These are phyloP conservation scores for Porphyra umbilicalis DNA, from an alignment of 31 red algal genomes.

Conservation along the genomic window DNA sequence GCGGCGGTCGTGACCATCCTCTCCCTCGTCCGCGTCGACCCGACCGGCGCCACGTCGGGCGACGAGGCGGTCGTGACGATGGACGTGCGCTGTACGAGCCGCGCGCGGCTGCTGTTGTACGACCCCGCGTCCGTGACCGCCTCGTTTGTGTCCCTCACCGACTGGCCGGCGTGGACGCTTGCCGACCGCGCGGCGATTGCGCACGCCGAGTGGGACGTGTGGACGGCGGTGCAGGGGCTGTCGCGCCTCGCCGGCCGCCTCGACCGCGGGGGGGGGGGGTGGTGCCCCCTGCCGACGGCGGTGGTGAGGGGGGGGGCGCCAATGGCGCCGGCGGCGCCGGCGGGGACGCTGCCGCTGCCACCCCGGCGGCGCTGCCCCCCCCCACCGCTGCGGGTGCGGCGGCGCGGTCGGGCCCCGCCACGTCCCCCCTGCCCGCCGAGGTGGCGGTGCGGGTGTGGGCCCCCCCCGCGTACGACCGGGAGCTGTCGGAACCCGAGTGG, in stretches of 20 bases:
- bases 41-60: not conserved
- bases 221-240: slow-evolving; percentile 24
- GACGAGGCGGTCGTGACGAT: not conserved
- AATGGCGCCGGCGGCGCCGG: not conserved
- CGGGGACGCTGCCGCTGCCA: not conserved
- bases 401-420: not conserved
- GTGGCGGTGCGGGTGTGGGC: slow-evolving; percentile 58
- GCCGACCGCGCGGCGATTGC: slow-evolving; percentile 30
- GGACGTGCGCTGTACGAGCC: not conserved
- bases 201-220: slow-evolving; percentile 37
- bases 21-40: not conserved
- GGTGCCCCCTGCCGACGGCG: not conserved
- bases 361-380: not conserved
- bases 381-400: not conserved
- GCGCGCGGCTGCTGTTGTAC: not conserved
- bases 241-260: slow-evolving; percentile 18
- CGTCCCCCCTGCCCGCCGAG: slow-evolving; percentile 7
- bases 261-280: not conserved
- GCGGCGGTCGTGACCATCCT: not conserved
- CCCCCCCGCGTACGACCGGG: slow-evolving; percentile 37
- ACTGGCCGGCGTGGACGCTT: slow-evolving; percentile 12
- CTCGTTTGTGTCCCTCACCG: slow-evolving; percentile 9
- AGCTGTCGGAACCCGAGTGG: slow-evolving; percentile 42
- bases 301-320: not conserved
- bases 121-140: not conserved